phyloP scores from a whole-genome alignment of 768 basidiomycete species.

The Hygrocybe coccinea region DNA sequence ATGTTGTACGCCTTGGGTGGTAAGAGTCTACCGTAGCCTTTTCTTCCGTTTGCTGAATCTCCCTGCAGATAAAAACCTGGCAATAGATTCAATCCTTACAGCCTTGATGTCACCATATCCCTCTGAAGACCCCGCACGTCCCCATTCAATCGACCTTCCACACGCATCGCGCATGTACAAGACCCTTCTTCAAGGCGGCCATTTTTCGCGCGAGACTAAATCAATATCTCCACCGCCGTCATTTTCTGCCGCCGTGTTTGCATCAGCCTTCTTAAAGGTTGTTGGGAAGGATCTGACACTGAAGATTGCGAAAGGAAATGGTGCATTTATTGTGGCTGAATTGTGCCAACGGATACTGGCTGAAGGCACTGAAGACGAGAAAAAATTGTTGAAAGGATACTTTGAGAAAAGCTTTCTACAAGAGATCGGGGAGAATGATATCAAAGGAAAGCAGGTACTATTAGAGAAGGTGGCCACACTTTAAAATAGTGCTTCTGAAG shows the following conservation, averaged over 20 bases:
- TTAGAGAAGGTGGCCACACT: slow-evolving; percentile 55
- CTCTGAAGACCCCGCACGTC: slow-evolving; percentile 40
- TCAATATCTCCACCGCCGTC: slow-evolving; percentile 46
- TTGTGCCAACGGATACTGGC: slow-evolving; percentile 55
- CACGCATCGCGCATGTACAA: slow-evolving; percentile 85
- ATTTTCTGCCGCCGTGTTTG: slow-evolving; percentile 61
- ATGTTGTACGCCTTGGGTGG: slow-evolving; percentile 85
- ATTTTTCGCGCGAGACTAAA: slow-evolving; percentile 63
- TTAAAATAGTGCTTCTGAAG: too few relatives aligned
- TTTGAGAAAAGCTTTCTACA: slow-evolving; percentile 47
- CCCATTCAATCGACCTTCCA: slow-evolving; percentile 75
- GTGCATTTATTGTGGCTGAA: slow-evolving; percentile 73
- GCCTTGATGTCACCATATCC: slow-evolving; percentile 56
- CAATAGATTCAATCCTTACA: slow-evolving; percentile 55
- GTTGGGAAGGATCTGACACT: slow-evolving; percentile 50
- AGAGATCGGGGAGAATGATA: slow-evolving; percentile 48
- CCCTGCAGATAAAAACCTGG: slow-evolving; percentile 67
- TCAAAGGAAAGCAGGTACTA: slow-evolving; percentile 70
- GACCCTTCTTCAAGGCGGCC: slow-evolving; percentile 84
- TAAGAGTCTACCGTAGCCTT: slow-evolving; percentile 29
- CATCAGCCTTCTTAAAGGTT: slow-evolving; percentile 47
- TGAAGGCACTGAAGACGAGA: slow-evolving; percentile 37
- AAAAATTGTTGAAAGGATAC: slow-evolving; percentile 50
- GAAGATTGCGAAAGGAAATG: slow-evolving; percentile 56
- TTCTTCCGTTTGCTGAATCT: neutral